Percentiles rank a stretch among this genome's conserved stretches.
These are phyloP conservation scores for Tinospora cordifolia DNA, from an alignment of 164 flowering plant species.

Conservation along the genomic window DNA sequence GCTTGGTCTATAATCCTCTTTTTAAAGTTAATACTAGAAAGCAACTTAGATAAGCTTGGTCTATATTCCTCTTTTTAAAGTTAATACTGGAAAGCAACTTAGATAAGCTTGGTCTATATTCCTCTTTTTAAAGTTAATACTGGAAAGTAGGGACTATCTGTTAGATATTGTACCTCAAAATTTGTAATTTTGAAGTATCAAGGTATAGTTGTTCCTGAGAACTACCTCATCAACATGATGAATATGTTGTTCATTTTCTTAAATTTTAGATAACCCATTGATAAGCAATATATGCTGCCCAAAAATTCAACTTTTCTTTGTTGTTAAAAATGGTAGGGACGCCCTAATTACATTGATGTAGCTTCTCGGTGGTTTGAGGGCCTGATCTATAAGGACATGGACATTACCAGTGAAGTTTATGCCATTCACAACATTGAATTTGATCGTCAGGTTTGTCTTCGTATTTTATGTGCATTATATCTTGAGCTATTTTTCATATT, in stretches of 20 bases:
- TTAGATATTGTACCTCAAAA: too few relatives aligned
- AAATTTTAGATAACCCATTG: too few relatives aligned
- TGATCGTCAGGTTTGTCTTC: conserved; percentile 64
- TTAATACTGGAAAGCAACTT: background rate
- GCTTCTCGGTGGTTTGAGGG: conserved; percentile 84
- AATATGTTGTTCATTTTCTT: too few relatives aligned
- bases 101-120: background rate
- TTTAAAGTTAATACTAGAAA: background rate
- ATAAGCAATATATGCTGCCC: background rate
- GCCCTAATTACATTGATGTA: conserved; percentile 17
- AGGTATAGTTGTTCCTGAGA: too few relatives aligned
- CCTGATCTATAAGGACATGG: conserved; percentile 45
- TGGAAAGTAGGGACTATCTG: too few relatives aligned
- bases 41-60: background rate
- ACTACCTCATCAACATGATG: too few relatives aligned
- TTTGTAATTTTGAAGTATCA: too few relatives aligned
- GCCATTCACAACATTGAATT: conserved; percentile 62
- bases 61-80: background rate
- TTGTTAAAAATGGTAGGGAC: conserved; percentile 16
- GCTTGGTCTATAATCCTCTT: background rate
- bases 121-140: background rate
- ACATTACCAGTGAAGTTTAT: conserved; percentile 76
- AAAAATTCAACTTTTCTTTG: background rate
- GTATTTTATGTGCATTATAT: background rate
- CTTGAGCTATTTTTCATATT: background rate